phyloP scores from a whole-genome alignment of 768 basidiomycete species.

The Trametes cinnabarina region DNA sequence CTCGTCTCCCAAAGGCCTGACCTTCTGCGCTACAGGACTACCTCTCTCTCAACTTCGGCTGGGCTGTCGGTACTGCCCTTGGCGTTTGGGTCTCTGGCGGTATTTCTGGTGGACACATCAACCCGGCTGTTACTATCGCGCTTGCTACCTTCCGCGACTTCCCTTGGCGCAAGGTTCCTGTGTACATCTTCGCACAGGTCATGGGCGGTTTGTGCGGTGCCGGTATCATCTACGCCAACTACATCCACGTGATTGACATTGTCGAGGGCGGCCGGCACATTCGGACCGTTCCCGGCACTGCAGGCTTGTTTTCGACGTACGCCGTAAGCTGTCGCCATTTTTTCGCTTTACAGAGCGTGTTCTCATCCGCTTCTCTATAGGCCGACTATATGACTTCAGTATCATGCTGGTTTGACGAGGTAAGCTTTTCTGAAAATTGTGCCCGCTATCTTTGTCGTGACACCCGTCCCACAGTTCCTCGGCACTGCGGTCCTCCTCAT shows the following conservation, averaged over 20 bases:
- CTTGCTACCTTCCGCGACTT: conserved; percentile 69
- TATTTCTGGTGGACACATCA: conserved; percentile 67
- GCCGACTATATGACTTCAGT: conserved; percentile 41
- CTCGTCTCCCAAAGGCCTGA: background rate
- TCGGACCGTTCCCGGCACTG: conserved; percentile 59
- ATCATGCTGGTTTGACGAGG: conserved; percentile 48
- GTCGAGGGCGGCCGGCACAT: conserved; percentile 54
- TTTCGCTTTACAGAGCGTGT: background rate
- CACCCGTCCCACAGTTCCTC: conserved; percentile 42
- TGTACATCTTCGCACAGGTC: conserved; percentile 60
- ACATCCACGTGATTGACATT: conserved; percentile 64
- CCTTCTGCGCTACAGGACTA: conserved; percentile 35
- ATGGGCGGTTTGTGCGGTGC: conserved; percentile 60
- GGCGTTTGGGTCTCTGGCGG: conserved; percentile 68
- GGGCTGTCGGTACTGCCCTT: conserved; percentile 59
- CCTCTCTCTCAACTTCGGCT: conserved; percentile 51
- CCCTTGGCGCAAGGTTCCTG: conserved; percentile 79
- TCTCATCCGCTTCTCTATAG: conserved; percentile 26
- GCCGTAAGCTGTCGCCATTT: conserved; percentile 40
- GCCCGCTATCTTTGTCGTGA: background rate
- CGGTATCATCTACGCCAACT: conserved; percentile 59
- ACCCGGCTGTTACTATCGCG: conserved; percentile 57
- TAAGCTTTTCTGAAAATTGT: conserved; percentile 8
- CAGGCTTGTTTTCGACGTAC: conserved; percentile 58
- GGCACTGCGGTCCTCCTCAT: conserved; percentile 54